A percentile compares a stretch with the other conserved stretches of the same genome.
phyloP scores from a whole-genome alignment of 805 yeast genomes.

The Metschnikowia corniflorae region DNA sequence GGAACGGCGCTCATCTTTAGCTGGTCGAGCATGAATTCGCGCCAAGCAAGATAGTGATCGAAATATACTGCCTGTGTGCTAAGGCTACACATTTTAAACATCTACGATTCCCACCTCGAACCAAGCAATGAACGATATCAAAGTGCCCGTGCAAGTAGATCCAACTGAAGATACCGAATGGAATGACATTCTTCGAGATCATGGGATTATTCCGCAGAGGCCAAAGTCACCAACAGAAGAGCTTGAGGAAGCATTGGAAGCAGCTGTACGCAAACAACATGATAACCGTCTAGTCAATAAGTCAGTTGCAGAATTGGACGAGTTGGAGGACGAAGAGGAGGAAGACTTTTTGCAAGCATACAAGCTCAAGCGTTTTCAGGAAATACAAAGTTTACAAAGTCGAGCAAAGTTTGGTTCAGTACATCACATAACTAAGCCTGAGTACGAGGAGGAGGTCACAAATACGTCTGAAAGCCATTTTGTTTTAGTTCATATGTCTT shows the following conservation, averaged over 20 bases:
- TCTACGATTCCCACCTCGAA: too few relatives aligned
- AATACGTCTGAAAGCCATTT: constrained; percentile 61
- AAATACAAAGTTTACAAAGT: constrained; percentile 57
- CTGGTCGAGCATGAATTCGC: too few relatives aligned
- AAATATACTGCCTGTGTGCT: too few relatives aligned
- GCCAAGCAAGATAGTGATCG: too few relatives aligned
- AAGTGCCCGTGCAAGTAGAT: constrained; percentile 82
- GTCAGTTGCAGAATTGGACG: constrained; percentile 79
- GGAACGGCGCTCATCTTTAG: too few relatives aligned
- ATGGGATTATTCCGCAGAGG: constrained; percentile 89
- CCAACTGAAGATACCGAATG: constrained; percentile 98
- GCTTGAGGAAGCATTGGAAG: constrained; percentile 82
- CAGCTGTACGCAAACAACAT: constrained; percentile 74
- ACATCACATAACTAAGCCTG: constrained; percentile 77
- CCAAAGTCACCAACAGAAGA: constrained; percentile 86
- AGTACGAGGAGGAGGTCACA: constrained; percentile 82
- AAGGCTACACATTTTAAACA: too few relatives aligned
- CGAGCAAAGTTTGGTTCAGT: constrained; percentile 71
- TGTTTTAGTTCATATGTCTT: constrained; percentile 76
- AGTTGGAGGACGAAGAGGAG: constrained; percentile 86
- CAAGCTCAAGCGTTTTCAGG: constrained; percentile 72
- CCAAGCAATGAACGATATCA: constrained; percentile 46
- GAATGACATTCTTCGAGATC: constrained; percentile 89
- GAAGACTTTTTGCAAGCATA: constrained; percentile 83
- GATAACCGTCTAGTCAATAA: constrained; percentile 77